These are phyloP conservation scores for Zelopaecilomyces penicillatus DNA, from an alignment of 2,329 filamentous ascomycete species.

Conservation along the genomic window DNA sequence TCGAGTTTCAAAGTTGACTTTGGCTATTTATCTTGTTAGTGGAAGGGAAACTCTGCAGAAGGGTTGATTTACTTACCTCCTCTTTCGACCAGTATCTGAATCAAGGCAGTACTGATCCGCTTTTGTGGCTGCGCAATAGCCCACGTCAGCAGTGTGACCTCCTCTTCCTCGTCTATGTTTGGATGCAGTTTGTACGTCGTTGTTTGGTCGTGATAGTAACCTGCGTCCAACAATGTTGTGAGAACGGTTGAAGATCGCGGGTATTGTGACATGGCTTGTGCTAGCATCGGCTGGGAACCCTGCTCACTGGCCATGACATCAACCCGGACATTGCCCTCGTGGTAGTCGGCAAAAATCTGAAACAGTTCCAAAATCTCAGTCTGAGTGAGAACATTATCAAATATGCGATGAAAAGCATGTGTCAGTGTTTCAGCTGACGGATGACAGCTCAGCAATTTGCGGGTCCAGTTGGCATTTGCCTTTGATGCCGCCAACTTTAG, in stretches of 20 bases:
- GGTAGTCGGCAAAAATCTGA: constrained; percentile 41
- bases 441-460: constrained; percentile 39
- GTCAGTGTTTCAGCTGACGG: constrained; percentile 43
- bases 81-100: constrained; percentile 46
- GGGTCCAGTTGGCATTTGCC: constrained; percentile 41
- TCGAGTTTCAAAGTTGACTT: constrained; percentile 47
- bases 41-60: constrained; percentile 1
- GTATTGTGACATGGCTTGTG: constrained; percentile 45
- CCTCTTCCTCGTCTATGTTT: constrained; percentile 42
- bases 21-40: constrained; percentile 31
- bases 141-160: constrained; percentile 51
- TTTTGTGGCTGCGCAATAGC: constrained; percentile 55
- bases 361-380: constrained; percentile 43
- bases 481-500: constrained; percentile 45
- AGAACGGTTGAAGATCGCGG: constrained; percentile 47
- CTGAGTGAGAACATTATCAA: constrained; percentile 42
- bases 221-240: constrained; percentile 44
- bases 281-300: constrained; percentile 38
- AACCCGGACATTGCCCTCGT: constrained; percentile 38
- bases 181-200: constrained; percentile 34
- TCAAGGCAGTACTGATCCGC: constrained; percentile 48
- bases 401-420: constrained; percentile 47
- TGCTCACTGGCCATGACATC: constrained; percentile 40
- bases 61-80: constrained; percentile 22
- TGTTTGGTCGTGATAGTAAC: constrained; percentile 51